phyloP scores from a whole-genome alignment of 1,284 basidiomycete genomes.

The Cutaneotrichosporon sp. region DNA sequence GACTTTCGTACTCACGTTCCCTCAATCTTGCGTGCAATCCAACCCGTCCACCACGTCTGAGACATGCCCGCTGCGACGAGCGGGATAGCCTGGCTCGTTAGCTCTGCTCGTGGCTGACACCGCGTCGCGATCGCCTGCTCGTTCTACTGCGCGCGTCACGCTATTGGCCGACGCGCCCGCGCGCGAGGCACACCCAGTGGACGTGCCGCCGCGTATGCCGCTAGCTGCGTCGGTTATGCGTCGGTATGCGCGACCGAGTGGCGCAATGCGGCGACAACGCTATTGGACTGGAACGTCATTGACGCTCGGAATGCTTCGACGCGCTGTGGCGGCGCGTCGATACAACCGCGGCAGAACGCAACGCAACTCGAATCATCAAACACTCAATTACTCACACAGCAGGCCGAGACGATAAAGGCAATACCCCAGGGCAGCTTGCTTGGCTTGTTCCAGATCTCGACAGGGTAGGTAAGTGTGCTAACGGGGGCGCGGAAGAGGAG shows the following conservation, averaged over 20 bases:
- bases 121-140: too few relatives aligned
- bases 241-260: too few relatives aligned
- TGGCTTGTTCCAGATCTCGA: slow-evolving; percentile 39
- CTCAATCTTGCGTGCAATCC: slow-evolving; percentile 42
- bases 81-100: slow-evolving; percentile 37
- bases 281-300: too few relatives aligned
- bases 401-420: slow-evolving; percentile 32
- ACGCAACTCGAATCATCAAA: not conserved
- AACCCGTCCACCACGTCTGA: slow-evolving; percentile 48
- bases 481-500: slow-evolving; percentile 44
- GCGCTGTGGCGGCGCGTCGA: not conserved
- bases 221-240: too few relatives aligned
- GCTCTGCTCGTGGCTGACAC: too few relatives aligned
- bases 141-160: not conserved
- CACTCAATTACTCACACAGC: slow-evolving; percentile 29
- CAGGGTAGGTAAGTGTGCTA: slow-evolving; percentile 33
- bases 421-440: slow-evolving; percentile 42
- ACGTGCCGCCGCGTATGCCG: too few relatives aligned
- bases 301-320: not conserved
- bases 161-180: not conserved
- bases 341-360: too few relatives aligned
- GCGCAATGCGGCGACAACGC: too few relatives aligned
- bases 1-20: slow-evolving; percentile 31
- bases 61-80: slow-evolving; percentile 42
- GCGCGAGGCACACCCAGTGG: too few relatives aligned